Percentiles rank a stretch among this genome's conserved stretches.
Evolutionary conservation across 495 filamentous ascomycete genomes (phyloP).

Genomic region (Glonium stellatum): DNA sequence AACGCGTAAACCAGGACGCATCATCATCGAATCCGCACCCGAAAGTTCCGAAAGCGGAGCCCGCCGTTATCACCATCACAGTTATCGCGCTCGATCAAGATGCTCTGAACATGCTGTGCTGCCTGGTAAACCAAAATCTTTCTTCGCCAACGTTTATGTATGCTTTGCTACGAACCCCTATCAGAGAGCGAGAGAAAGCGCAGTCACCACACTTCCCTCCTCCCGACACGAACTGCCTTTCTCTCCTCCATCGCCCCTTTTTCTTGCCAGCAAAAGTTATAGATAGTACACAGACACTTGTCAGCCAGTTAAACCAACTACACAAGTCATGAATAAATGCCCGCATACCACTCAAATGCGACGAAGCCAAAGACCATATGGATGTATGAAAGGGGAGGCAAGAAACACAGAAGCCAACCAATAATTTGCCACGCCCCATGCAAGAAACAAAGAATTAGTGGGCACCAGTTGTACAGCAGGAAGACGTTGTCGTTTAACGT

Average conservation of each 20-base stretch:
- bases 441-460: constrained; percentile 24
- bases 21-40: background rate
- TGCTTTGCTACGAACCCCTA: constrained; percentile 16
- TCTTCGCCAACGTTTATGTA: constrained; percentile 20
- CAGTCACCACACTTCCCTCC: background rate
- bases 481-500: constrained; percentile 24
- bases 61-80: background rate
- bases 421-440: constrained; percentile 12
- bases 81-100: background rate
- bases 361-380: constrained; percentile 25
- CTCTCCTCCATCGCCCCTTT: constrained; percentile 1
- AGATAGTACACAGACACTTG: constrained; percentile 23
- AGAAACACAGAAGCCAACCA: background rate
- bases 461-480: constrained; percentile 21
- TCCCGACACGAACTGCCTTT: constrained; percentile 2
- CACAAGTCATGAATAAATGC: constrained; percentile 10
- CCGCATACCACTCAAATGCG: constrained; percentile 10
- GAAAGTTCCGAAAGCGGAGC: background rate
- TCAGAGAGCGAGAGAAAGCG: background rate
- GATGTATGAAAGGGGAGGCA: constrained; percentile 23
- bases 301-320: constrained; percentile 11
- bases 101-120: background rate
- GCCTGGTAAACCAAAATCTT: constrained; percentile 17
- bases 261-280: constrained; percentile 7
- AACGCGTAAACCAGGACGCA: too few relatives aligned